phyloP scores from a whole-genome alignment of 805 yeast species.

The Metschnikowia similis region DNA sequence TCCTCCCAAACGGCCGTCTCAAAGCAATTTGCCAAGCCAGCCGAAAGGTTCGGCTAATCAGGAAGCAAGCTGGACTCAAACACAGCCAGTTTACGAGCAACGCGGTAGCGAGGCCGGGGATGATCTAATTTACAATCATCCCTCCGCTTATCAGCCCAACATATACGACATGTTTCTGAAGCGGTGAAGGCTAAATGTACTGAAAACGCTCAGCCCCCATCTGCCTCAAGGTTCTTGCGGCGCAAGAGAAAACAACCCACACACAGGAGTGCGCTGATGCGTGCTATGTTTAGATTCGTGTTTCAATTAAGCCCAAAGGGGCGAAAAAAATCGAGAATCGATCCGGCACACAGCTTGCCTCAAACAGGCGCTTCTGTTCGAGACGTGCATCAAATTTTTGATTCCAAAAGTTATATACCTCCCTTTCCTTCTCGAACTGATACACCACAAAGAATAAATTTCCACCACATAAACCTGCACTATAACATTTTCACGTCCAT shows the following conservation, averaged over 20 bases:
- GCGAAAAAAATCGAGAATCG: background rate
- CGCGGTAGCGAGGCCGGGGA: background rate
- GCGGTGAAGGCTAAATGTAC: background rate
- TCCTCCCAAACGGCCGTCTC: slow-evolving; percentile 22
- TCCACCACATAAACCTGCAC: background rate
- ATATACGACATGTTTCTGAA: slow-evolving; percentile 38
- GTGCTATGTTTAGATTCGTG: slow-evolving; percentile 2
- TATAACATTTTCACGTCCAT: too few species aligned
- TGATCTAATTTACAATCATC: slow-evolving; percentile 29
- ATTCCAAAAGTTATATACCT: background rate
- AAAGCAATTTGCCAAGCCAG: slow-evolving; percentile 2
- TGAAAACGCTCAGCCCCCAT: background rate
- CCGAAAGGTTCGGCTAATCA: background rate
- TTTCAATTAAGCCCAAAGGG: background rate
- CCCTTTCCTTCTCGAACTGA: background rate
- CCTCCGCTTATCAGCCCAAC: slow-evolving; percentile 45
- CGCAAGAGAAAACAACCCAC: background rate
- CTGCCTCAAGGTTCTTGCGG: background rate
- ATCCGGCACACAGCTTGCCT: slow-evolving; percentile 1
- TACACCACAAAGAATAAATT: background rate
- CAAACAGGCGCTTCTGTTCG: background rate
- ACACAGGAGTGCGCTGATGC: background rate
- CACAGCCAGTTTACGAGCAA: slow-evolving; percentile 2
- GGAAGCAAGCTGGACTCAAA: background rate
- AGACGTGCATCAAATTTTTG: slow-evolving; percentile 2